A percentile compares a stretch with the other conserved stretches of the same genome.
Evolutionary conservation across 495 filamentous ascomycete genomes (phyloP).

Genomic region (Penicillium waksmanii): DNA sequence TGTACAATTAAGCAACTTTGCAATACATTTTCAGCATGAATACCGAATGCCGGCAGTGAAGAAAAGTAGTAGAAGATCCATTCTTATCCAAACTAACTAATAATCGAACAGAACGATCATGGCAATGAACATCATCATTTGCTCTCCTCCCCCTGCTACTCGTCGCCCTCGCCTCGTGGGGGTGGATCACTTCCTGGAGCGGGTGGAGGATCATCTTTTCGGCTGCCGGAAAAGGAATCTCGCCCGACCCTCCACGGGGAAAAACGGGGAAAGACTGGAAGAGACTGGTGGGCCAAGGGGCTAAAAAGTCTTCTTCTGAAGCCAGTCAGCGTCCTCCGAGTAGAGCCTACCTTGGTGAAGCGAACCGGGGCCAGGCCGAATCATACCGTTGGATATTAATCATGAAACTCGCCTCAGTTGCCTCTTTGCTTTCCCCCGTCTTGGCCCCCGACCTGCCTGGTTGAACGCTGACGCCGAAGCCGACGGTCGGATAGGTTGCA

Average conservation of each 20-base stretch:
- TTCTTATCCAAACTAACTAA: too few species aligned
- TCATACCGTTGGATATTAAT: slow-evolving; percentile 3
- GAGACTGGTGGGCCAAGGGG: slow-evolving; percentile 16
- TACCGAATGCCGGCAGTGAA: too few species aligned
- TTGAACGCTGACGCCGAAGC: slow-evolving; percentile 4
- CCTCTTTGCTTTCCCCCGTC: slow-evolving; percentile 5
- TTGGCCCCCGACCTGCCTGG: slow-evolving; percentile 5
- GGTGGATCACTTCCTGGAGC: slow-evolving; percentile 11
- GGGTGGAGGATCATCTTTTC: slow-evolving; percentile 17
- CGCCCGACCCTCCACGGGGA: slow-evolving; percentile 22
- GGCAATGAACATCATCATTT: too few species aligned
- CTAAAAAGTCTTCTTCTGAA: slow-evolving; percentile 14
- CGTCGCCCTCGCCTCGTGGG: slow-evolving; percentile 11
- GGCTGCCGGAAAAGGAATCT: slow-evolving; percentile 15
- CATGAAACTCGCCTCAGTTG: slow-evolving; percentile 23
- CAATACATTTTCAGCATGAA: too few species aligned
- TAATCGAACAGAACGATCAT: too few species aligned
- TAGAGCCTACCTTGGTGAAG: neutral
- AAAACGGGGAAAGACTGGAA: slow-evolving; percentile 23
- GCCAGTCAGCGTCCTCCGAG: neutral
- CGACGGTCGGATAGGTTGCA: slow-evolving; percentile 10
- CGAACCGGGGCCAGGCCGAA: slow-evolving; percentile 8
- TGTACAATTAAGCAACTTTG: too few species aligned
- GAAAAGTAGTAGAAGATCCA: too few species aligned
- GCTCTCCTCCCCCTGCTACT: neutral